Evolutionary conservation across 257 asterid genomes (phyloP), one percentile per base, ranked within the genome.

Genomic region (Craterostigma plantagineum): DNA sequence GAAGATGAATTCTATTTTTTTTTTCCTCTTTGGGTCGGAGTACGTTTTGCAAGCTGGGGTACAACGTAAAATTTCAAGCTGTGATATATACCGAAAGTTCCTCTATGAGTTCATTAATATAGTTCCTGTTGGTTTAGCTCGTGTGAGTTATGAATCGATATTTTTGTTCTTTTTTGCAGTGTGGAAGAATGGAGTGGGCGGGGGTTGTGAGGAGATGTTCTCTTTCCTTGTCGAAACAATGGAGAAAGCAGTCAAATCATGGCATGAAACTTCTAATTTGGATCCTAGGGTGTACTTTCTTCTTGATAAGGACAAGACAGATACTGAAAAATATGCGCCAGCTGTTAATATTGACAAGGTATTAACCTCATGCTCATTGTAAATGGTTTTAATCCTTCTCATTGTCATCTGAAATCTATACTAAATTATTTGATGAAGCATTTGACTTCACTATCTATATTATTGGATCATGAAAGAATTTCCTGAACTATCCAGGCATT

Each of bases 291-390:
- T 76, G 57, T 63, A 75, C 75, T 90, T 83, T 71, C 72, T 83
- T 50, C 81, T 79, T 17, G 51, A 74, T 59, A 79, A 74, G 68
- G 91, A 83, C 14, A 82, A 70, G 50, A 70, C 91, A 1, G 91
- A 83, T 56, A 69, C 90, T 10, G 90, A 79, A 36, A 90, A 83
- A 57, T 80, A 77, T 58, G 85, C 94, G 35, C 81, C 96, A 3
- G 75, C 53, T 40, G 99, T 80, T 37, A 90, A 90, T 70, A 80
- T 83, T 43, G 99, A 90, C 48, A 80, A 90, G 96, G 99, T 79
- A 27, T 13, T 35, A 27, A 52, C 3, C 40, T 43, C 48, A 27
- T 14, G 23, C 23, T 40, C 33, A 10, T 12, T 16, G 4, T 14
- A 16, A 4, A 4, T 43, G 13, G 11, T 9, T 41, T n/a, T n/a